Evolutionary conservation across 805 yeast species (phyloP).

Genomic region (Starmerella davenportii): DNA sequence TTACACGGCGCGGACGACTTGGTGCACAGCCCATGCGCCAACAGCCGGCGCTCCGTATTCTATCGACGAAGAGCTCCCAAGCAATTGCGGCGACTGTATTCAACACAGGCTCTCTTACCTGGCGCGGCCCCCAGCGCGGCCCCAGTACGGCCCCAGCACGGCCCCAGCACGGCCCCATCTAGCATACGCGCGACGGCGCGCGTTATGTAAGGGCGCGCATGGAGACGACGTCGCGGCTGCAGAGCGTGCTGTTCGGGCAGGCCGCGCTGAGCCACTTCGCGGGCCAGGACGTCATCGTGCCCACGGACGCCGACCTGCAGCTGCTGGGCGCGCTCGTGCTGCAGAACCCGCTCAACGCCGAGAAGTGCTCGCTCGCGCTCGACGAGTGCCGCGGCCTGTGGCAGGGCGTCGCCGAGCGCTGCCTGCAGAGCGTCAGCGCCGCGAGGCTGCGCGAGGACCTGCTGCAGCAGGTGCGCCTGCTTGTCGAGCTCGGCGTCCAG

Average conservation of each 20-base stretch:
- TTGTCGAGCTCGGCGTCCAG: slow-evolving; percentile 5
- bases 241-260: background rate
- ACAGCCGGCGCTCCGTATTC: too few relatives aligned
- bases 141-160: too few relatives aligned
- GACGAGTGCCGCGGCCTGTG: slow-evolving; percentile 4
- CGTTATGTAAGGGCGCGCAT: too few relatives aligned
- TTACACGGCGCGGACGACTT: too few relatives aligned
- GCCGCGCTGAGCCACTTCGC: background rate
- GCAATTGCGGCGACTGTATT: too few relatives aligned
- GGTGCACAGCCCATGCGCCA: too few relatives aligned
- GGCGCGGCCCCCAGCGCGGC: too few relatives aligned
- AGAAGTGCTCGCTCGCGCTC: background rate
- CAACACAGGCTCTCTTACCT: too few relatives aligned
- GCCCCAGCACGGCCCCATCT: too few relatives aligned
- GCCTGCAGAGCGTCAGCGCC: background rate
- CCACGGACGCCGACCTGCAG: background rate
- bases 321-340: slow-evolving; percentile 3
- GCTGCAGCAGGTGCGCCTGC: slow-evolving; percentile 5
- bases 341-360: background rate
- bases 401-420: slow-evolving; percentile 1
- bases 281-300: background rate
- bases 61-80: too few relatives aligned
- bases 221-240: background rate
- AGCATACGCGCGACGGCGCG: too few relatives aligned
- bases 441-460: slow-evolving; percentile 6